Evolutionary conservation across 176 grass and related monocot species (phyloP).

Genomic region (Oryza meyeriana): DNA sequence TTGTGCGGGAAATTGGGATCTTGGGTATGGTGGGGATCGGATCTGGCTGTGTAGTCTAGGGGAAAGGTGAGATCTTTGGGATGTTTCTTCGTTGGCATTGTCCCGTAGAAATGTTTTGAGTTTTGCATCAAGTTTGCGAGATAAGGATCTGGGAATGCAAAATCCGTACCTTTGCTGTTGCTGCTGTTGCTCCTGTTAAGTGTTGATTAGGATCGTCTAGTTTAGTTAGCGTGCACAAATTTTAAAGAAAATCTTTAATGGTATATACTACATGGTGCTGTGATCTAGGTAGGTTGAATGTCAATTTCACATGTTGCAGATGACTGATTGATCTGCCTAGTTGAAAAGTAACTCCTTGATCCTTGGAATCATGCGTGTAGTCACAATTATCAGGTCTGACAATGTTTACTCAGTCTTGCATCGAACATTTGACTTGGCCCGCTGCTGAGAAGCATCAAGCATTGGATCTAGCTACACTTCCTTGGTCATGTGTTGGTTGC

Average conservation of each 20-base stretch:
- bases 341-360: neutral
- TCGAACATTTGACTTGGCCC: neutral
- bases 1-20: neutral
- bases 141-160: neutral
- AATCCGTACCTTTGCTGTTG: neutral
- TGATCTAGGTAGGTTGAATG: slow-evolving; percentile 10
- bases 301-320: neutral
- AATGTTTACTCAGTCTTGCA: neutral
- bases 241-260: neutral
- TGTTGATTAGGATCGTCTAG: neutral
- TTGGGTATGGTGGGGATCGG: neutral
- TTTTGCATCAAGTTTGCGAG: neutral
- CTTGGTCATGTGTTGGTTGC: neutral
- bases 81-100: neutral
- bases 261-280: neutral
- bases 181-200: neutral
- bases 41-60: neutral
- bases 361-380: neutral
- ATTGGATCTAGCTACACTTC: neutral
- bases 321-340: slow-evolving; percentile 11
- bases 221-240: neutral
- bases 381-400: neutral
- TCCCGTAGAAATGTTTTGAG: neutral
- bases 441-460: neutral
- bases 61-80: neutral